Evolutionary conservation across 2,329 filamentous ascomycete genomes (phyloP).

Genomic region (Ophiostoma pallidulum): DNA sequence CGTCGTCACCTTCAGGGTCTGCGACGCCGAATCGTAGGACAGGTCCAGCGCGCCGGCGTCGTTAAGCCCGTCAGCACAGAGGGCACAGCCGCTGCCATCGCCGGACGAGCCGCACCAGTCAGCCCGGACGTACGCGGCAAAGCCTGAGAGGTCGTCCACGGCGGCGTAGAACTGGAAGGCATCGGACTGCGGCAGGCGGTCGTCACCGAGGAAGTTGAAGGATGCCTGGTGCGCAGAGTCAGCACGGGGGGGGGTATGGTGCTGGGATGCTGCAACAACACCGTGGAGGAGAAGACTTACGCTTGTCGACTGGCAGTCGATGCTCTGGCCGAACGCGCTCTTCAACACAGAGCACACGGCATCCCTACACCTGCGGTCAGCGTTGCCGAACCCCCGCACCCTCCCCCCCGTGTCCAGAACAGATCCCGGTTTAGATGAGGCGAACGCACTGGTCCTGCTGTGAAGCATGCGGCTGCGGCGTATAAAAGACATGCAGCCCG

Average conservation of each 20-base stretch:
- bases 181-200: slow-evolving; percentile 51
- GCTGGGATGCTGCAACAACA: too few relatives aligned
- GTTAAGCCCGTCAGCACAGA: slow-evolving; percentile 33
- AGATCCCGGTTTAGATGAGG: neutral
- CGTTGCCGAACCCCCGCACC: neutral
- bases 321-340: slow-evolving; percentile 40
- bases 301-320: slow-evolving; percentile 45
- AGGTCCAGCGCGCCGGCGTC: slow-evolving; percentile 62
- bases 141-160: slow-evolving; percentile 44
- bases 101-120: slow-evolving; percentile 37
- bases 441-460: slow-evolving; percentile 6
- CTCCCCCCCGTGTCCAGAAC: too few relatives aligned
- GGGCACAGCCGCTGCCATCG: slow-evolving; percentile 38
- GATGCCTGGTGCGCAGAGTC: too few relatives aligned
- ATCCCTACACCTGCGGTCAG: slow-evolving; percentile 25
- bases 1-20: slow-evolving; percentile 54
- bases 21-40: slow-evolving; percentile 61
- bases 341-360: slow-evolving; percentile 51
- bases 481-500: slow-evolving; percentile 74
- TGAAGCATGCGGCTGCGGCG: slow-evolving; percentile 33
- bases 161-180: slow-evolving; percentile 62
- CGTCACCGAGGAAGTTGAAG: slow-evolving; percentile 49
- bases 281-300: slow-evolving; percentile 29
- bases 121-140: slow-evolving; percentile 44
- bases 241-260: too few relatives aligned